Evolutionary conservation across 208 protist species (phyloP).

Genomic region (Jaenimonas drosophilae): DNA sequence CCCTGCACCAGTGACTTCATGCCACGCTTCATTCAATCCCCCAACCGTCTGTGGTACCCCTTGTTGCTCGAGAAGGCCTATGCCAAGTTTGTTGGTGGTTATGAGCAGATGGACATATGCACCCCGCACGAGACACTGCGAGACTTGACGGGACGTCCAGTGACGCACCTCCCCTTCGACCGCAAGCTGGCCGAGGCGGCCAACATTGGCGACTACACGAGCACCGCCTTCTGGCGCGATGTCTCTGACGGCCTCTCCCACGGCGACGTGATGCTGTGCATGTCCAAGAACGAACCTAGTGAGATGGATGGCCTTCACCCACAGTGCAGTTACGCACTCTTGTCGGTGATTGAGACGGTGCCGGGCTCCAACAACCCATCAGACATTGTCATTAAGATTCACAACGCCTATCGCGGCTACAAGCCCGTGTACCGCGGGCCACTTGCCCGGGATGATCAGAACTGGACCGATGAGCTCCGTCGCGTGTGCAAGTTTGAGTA

Average conservation of each 20-base stretch:
- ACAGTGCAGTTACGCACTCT: slow-evolving; percentile 69
- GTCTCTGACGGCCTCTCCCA: slow-evolving; percentile 42
- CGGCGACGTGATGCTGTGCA: slow-evolving; percentile 68
- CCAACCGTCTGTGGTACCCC: slow-evolving; percentile 55
- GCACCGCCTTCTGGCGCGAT: slow-evolving; percentile 56
- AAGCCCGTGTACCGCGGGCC: slow-evolving; percentile 51
- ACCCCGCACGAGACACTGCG: slow-evolving; percentile 80
- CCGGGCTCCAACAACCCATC: slow-evolving; percentile 25
- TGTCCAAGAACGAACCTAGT: slow-evolving; percentile 25
- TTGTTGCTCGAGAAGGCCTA: slow-evolving; percentile 89
- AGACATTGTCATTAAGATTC: slow-evolving; percentile 62
- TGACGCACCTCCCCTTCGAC: slow-evolving; percentile 66
- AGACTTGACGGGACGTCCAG: slow-evolving; percentile 79
- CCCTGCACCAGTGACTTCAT: slow-evolving; percentile 30
- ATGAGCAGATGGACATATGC: slow-evolving; percentile 68
- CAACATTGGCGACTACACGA: slow-evolving; percentile 47
- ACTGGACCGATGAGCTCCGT: slow-evolving; percentile 56
- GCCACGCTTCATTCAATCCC: slow-evolving; percentile 55
- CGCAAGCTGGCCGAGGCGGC: slow-evolving; percentile 55
- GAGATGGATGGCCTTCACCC: slow-evolving; percentile 58
- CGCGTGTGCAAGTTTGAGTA: slow-evolving; percentile 45
- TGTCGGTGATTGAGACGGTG: slow-evolving; percentile 55
- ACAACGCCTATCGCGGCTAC: slow-evolving; percentile 45
- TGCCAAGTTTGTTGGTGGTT: slow-evolving; percentile 86
- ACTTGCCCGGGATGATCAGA: slow-evolving; percentile 29